phyloP scores from a whole-genome alignment of 495 filamentous ascomycete species.

The Tetracladium marchalianum region DNA sequence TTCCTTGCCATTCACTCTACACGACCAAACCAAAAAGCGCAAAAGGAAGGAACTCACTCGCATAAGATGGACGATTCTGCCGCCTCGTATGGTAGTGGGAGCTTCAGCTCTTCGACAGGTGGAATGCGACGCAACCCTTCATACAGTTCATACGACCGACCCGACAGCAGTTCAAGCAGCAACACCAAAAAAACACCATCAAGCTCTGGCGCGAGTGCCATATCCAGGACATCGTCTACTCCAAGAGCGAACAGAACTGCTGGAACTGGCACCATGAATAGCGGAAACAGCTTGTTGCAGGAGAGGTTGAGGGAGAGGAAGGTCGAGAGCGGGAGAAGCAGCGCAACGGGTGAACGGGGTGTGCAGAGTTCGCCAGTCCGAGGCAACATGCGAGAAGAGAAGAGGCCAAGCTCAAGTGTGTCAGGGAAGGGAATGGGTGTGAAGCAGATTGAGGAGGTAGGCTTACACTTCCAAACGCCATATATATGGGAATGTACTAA shows the following conservation, averaged over 20 bases:
- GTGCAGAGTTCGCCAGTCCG: conserved; percentile 19
- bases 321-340: conserved; percentile 30
- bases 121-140: conserved; percentile 19
- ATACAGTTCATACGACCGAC: conserved; percentile 29
- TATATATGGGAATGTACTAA: conserved; percentile 23
- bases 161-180: conserved; percentile 29
- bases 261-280: background rate
- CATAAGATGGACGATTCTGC: too few species aligned
- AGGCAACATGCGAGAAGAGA: conserved; percentile 8
- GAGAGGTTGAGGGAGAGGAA: conserved; percentile 40
- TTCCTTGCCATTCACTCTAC: background rate
- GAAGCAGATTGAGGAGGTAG: conserved; percentile 25
- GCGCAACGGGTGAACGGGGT: background rate
- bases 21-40: background rate
- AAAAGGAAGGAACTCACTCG: too few species aligned
- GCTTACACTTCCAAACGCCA: conserved; percentile 17
- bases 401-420: conserved; percentile 22
- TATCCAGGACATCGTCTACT: conserved; percentile 4
- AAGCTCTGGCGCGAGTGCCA: conserved; percentile 22
- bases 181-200: conserved; percentile 28
- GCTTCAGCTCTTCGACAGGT: conserved; percentile 15
- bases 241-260: background rate
- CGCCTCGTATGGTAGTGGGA: background rate
- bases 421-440: conserved; percentile 23
- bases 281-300: conserved; percentile 36